Percentiles rank a stretch among this genome's conserved stretches.
Evolutionary conservation across 257 asterid genomes (phyloP).

Genomic region (Solanum ossicruentum): DNA sequence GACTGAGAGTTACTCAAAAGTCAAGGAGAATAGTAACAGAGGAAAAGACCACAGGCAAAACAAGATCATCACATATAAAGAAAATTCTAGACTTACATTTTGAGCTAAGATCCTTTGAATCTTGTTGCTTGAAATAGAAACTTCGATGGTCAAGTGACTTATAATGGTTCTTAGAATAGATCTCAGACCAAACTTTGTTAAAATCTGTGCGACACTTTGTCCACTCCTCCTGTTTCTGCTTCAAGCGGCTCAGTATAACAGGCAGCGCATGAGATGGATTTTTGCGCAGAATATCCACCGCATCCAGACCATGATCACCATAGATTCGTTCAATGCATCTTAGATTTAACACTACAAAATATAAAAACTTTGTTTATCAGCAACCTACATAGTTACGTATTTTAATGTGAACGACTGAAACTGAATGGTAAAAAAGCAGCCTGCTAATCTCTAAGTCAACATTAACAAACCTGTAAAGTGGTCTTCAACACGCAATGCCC

Average conservation of each 20-base stretch:
- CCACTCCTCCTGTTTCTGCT: constrained; percentile 99
- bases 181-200: constrained; percentile 96
- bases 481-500: constrained; percentile 61
- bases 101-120: constrained; percentile 85
- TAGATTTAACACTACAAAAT: constrained; percentile 51
- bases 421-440: neutral
- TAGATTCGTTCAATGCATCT: constrained; percentile 96
- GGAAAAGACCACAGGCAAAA: neutral
- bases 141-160: constrained; percentile 98
- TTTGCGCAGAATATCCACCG: constrained; percentile 83
- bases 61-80: neutral
- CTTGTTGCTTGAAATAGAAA: constrained; percentile 98
- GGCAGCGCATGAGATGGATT: constrained; percentile 70
- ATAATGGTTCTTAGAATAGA: constrained; percentile 82
- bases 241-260: constrained; percentile 74
- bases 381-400: neutral
- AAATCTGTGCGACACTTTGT: constrained; percentile 78
- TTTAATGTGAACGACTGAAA: neutral
- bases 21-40: neutral
- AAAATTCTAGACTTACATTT: constrained; percentile 52
- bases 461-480: constrained; percentile 68
- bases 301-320: constrained; percentile 99
- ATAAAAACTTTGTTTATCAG: constrained; percentile 6
- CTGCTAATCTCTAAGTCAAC: neutral
- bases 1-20: neutral